Evolutionary conservation across 306 rosid species (phyloP), one percentile per base, ranked within the genome.

Genomic region (Quillaja saponaria): DNA sequence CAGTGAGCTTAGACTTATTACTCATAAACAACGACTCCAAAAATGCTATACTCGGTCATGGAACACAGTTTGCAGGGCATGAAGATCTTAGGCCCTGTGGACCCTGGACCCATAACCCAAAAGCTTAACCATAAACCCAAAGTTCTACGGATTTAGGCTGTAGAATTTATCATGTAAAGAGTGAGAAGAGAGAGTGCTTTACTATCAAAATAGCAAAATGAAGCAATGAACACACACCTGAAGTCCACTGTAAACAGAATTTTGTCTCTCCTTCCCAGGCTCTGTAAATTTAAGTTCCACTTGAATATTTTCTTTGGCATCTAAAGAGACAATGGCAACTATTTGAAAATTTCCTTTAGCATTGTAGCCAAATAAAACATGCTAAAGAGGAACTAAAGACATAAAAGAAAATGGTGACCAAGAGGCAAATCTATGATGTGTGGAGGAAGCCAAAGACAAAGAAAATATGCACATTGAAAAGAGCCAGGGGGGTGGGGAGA

Each of bases 201-300:
- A 25, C 2, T 25, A 25, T 25, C 31, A 25, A 25, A 25, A 25
- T 25, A 25, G 4, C n/a, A 25, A 25, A 25, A 25, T 25, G 31
- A 25, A 25, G 4, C 31, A 25, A 25, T 4, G 4, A 2, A 64
- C 66, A 71, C 71, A 69, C 83, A 82, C 99, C 95, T 89, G 95
- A 51, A 92, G 79, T 61, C 99, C 95, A 52, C 72, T 87, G 85
- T 76, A 92, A 63, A 92, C 99, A 33, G 96, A 92, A 78, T 92
- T 94, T 71, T 92, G 99, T 73, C 99, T 81, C 79, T 92, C 99
- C 84, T 92, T 92, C 34, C 99, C 99, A 9, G 99, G 99, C 54
- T 82, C 47, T 18, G 95, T 68, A 70, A 89, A 92, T 66, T 92
- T 92, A 61, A 89, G 87, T 64, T 74, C 67, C 2, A 61, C 63